Evolutionary conservation across 2,329 filamentous ascomycete genomes (phyloP), one percentile per base, ranked within the genome.

Genomic region (Aspergillus latus): DNA sequence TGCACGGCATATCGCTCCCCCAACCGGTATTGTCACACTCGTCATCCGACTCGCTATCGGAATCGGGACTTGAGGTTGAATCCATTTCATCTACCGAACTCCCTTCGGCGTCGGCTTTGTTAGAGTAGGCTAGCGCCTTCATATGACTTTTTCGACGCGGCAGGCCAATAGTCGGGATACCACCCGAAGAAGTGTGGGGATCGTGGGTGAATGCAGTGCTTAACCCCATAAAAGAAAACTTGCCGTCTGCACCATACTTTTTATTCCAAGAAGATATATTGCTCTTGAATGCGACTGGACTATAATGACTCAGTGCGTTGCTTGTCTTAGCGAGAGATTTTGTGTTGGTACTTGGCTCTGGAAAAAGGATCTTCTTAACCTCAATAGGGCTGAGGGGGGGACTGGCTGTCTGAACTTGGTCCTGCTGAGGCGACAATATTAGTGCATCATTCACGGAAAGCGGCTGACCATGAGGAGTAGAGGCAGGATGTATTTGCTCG

Each of bases 211-310:
- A 37, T 6, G 28, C 43, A 8, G 54, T 46, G 4, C 45, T 54
- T 9, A 59, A 53, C 30, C 62, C 50, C 15, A 64, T 58, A 45
- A 77, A 76, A 62, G 71, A 73, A 56, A 76, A 83, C 47, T 76
- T 78, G 7, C 80, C 80, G 32, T 74, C 69, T 45, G 72, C 57
- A 40, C 75, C 72, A 68, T 85, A 86, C 63, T 84, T 85, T 21
- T 78, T 72, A 64, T 83, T 79, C 54, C 79, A 78, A 28, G 74
- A 62, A 39, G 72, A 71, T 54, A 84, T 65, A 49, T 75, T 77
- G 36, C 73, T 72, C 59, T 76, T 78, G 65, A 86, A 86, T 7
- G 68, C 62, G 6, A 85, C 71, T 0, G 82, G 79, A 39, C 76
- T 72, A 61, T 84, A 85, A 46, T 76, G 74, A 57, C 79, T 80